These are phyloP conservation scores for Penicillium glabrum DNA, from an alignment of 2,329 filamentous ascomycete species.

Conservation along the genomic window DNA sequence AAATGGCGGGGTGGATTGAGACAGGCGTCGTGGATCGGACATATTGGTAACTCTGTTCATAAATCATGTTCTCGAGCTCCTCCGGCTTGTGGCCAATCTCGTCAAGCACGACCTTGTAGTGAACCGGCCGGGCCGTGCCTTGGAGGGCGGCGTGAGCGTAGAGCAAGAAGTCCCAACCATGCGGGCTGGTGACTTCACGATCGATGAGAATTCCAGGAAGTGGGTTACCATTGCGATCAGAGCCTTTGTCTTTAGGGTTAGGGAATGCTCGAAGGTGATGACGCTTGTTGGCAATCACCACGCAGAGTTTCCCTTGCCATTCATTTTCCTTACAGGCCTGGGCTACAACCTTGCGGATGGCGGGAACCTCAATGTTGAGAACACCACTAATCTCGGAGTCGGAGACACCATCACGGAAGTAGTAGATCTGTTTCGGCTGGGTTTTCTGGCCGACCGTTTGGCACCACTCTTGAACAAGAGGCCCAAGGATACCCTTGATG, in stretches of 20 bases:
- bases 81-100: conserved; percentile 69
- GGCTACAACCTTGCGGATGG: conserved; percentile 10
- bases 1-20: conserved; percentile 76
- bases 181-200: conserved; percentile 83
- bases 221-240: conserved; percentile 77
- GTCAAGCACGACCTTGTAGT: conserved; percentile 87
- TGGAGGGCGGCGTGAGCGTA: conserved; percentile 78
- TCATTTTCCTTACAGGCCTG: background rate
- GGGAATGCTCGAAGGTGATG: conserved; percentile 96
- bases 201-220: conserved; percentile 87
- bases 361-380: conserved; percentile 69
- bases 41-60: conserved; percentile 94
- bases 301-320: conserved; percentile 69
- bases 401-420: conserved; percentile 89
- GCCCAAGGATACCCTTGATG: conserved; percentile 64
- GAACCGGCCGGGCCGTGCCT: conserved; percentile 86
- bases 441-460: conserved; percentile 52
- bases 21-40: conserved; percentile 89
- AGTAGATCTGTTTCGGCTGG: conserved; percentile 39
- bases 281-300: conserved; percentile 87
- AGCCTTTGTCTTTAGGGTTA: conserved; percentile 49
- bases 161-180: conserved; percentile 84
- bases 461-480: conserved; percentile 66
- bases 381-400: conserved; percentile 84
- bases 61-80: conserved; percentile 81